These are phyloP conservation scores for Apophysomyces sp. DNA, from an alignment of 371 early-diverging fungal species.

Conservation along the genomic window DNA sequence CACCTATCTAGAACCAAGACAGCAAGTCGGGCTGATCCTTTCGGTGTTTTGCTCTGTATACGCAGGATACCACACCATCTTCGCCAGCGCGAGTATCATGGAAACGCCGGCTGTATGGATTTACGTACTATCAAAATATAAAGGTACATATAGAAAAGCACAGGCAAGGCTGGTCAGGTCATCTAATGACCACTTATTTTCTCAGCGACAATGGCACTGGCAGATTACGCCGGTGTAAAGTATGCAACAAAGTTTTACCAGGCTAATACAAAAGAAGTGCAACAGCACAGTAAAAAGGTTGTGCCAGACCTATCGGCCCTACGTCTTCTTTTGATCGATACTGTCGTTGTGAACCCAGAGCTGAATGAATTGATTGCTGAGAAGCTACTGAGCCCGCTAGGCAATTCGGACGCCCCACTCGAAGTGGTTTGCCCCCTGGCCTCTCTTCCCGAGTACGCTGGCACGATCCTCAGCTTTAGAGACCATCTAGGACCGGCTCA, in stretches of 20 bases:
- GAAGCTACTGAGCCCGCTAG: slow-evolving; percentile 61
- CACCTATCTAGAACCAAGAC: slow-evolving; percentile 78
- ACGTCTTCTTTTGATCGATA: slow-evolving; percentile 71
- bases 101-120: slow-evolving; percentile 73
- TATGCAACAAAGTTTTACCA: slow-evolving; percentile 53
- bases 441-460: slow-evolving; percentile 75
- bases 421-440: slow-evolving; percentile 68
- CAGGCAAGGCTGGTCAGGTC: too few species aligned
- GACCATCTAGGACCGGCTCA: slow-evolving; percentile 43
- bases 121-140: slow-evolving; percentile 61
- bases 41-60: slow-evolving; percentile 70
- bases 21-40: slow-evolving; percentile 76
- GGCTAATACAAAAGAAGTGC: slow-evolving; percentile 49
- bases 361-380: slow-evolving; percentile 63
- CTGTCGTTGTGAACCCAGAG: slow-evolving; percentile 59
- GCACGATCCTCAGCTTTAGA: slow-evolving; percentile 65
- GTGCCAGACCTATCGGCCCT: slow-evolving; percentile 61
- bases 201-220: slow-evolving; percentile 66
- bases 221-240: slow-evolving; percentile 69
- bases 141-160: slow-evolving; percentile 22
- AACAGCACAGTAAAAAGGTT: slow-evolving; percentile 57
- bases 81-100: slow-evolving; percentile 61
- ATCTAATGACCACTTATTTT: slow-evolving; percentile 13
- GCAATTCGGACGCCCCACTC: slow-evolving; percentile 42
- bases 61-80: slow-evolving; percentile 69